phyloP scores from a whole-genome alignment of 495 filamentous ascomycete genomes.

The Hapsidospora chrysogenum region DNA sequence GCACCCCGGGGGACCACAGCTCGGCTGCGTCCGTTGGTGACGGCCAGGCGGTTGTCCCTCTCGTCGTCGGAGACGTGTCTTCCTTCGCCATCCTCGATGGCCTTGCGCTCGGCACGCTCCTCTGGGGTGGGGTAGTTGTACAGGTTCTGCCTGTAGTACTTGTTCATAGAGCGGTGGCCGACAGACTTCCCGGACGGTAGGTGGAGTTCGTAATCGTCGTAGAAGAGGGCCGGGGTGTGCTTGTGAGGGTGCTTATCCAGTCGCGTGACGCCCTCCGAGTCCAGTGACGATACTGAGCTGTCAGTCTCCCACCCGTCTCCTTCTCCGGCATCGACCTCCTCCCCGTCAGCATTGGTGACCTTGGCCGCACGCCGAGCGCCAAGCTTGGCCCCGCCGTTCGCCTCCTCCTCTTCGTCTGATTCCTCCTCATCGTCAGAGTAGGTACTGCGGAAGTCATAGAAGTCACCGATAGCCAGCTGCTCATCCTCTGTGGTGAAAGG shows the following conservation, averaged over 20 bases:
- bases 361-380: slow-evolving; percentile 31
- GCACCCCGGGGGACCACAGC: slow-evolving; percentile 1
- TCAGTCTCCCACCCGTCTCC: slow-evolving; percentile 71
- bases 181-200: slow-evolving; percentile 83
- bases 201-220: slow-evolving; percentile 84
- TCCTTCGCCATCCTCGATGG: slow-evolving; percentile 21
- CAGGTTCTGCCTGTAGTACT: slow-evolving; percentile 86
- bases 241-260: slow-evolving; percentile 47
- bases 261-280: slow-evolving; percentile 52
- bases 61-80: neutral
- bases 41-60: slow-evolving; percentile 2
- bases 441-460: slow-evolving; percentile 90
- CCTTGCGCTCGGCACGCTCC: slow-evolving; percentile 43
- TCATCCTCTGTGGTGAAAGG: slow-evolving; percentile 81
- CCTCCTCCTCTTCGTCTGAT: slow-evolving; percentile 24
- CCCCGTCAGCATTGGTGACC: slow-evolving; percentile 27
- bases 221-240: slow-evolving; percentile 51
- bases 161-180: slow-evolving; percentile 71
- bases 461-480: slow-evolving; percentile 90
- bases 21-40: slow-evolving; percentile 1
- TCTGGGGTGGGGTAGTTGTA: slow-evolving; percentile 58
- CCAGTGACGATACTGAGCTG: slow-evolving; percentile 65
- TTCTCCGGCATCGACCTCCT: slow-evolving; percentile 13
- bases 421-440: slow-evolving; percentile 71
- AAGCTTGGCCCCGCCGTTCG: slow-evolving; percentile 42